Conservation (phyloP, 164 flowering plant species). For the Kingdonia uniflora region DNA sequence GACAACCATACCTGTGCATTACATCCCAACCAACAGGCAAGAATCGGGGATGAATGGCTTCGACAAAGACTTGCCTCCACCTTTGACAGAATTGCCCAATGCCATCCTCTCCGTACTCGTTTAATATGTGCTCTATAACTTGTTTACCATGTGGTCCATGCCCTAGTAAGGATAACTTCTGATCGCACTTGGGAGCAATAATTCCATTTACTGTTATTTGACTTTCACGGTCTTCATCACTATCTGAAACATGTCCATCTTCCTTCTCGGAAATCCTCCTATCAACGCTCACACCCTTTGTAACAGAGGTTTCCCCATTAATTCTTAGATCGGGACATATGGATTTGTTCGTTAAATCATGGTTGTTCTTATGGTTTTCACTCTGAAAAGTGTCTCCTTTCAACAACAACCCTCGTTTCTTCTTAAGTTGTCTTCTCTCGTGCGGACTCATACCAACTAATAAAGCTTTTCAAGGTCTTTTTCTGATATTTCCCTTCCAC, state of each 20-base stretch:
- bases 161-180: conserved; percentile 74
- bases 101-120: conserved; percentile 71
- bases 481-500: conserved; percentile 68
- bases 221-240: conserved; percentile 17
- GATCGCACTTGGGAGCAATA: conserved; percentile 24
- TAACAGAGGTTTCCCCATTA: conserved; percentile 9
- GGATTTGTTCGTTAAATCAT: conserved; percentile 1
- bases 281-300: conserved; percentile 7
- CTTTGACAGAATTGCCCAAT: conserved; percentile 72
- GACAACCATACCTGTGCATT: conserved; percentile 60
- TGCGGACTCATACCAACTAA: conserved; percentile 94
- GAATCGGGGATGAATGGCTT: conserved; percentile 72
- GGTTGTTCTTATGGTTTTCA: conserved; percentile 12
- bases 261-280: conserved; percentile 10
- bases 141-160: conserved; percentile 97
- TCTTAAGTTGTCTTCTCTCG: conserved; percentile 58
- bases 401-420: conserved; percentile 52
- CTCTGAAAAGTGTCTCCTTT: conserved; percentile 14
- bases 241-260: conserved; percentile 9
- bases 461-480: conserved; percentile 77
- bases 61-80: conserved; percentile 95
- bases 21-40: conserved; percentile 95
- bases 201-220: conserved; percentile 14
- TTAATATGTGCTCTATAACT: conserved; percentile 61
- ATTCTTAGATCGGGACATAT: conserved; percentile 4